Evolutionary conservation across 179 eudicot genomes (phyloP).

Genomic region (Patellifolia procumbens): DNA sequence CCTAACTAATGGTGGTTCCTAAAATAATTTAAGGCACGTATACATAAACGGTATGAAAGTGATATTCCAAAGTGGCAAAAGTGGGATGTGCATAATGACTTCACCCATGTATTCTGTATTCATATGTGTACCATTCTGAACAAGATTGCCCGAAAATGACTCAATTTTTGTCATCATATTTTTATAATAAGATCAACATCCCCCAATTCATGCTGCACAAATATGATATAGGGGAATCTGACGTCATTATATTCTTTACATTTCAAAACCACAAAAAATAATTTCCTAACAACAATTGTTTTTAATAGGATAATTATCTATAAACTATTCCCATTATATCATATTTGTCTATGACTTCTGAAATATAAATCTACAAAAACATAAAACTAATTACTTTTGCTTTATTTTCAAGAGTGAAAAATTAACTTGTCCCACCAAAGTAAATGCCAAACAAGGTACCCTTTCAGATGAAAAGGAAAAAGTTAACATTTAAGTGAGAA

Average conservation of each 20-base stretch:
- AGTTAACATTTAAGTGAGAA: no score
- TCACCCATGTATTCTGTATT: slow-evolving; percentile 17
- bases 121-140: not conserved
- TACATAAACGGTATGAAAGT: not conserved
- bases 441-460: no score
- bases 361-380: no score
- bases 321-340: no score
- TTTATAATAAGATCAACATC: not conserved
- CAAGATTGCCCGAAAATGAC: slow-evolving; percentile 12
- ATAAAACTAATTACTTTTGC: no score
- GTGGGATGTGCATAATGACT: slow-evolving; percentile 6
- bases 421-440: no score
- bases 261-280: no score
- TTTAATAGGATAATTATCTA: no score
- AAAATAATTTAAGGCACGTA: slow-evolving; percentile 4
- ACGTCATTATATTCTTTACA: slow-evolving; percentile 23
- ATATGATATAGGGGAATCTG: not conserved
- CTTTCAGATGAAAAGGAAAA: no score
- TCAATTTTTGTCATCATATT: slow-evolving; percentile 9
- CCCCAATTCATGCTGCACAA: slow-evolving; percentile 1
- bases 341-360: no score
- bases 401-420: no score
- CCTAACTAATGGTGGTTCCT: not conserved
- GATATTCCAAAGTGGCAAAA: not conserved
- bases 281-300: no score